phyloP scores from a whole-genome alignment of 805 yeast species.

The Candida maris region DNA sequence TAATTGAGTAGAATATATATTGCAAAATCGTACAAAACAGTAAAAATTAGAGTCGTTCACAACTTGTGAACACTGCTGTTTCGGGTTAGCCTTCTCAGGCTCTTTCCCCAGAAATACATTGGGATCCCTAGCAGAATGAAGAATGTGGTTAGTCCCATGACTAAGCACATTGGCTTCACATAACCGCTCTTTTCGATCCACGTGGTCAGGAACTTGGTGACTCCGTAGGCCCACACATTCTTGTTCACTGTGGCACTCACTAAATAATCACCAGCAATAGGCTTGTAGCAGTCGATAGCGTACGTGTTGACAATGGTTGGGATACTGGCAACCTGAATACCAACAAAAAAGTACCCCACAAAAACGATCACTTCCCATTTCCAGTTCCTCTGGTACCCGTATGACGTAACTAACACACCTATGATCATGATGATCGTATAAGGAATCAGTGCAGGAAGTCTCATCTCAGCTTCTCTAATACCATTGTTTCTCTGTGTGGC shows the following conservation, averaged over 20 bases:
- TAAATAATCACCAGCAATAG: constrained; percentile 16
- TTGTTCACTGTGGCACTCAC: constrained; percentile 16
- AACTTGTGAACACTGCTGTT: constrained; percentile 11
- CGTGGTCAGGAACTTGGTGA: constrained; percentile 11
- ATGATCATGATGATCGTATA: constrained; percentile 10
- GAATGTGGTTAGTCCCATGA: constrained; percentile 10
- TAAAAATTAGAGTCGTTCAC: not conserved
- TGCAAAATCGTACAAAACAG: not conserved
- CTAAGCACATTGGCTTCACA: constrained; percentile 10
- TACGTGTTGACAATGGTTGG: constrained; percentile 16
- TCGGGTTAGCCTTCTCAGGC: constrained; percentile 21
- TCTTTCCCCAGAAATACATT: constrained; percentile 19
- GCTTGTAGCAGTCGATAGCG: constrained; percentile 17
- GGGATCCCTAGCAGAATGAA: constrained; percentile 12
- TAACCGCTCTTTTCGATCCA: constrained; percentile 13
- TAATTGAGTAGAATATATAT: too few relatives aligned
- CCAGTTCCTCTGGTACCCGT: constrained; percentile 14
- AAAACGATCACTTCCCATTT: constrained; percentile 12
- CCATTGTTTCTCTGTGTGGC: constrained; percentile 9
- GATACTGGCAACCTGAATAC: constrained; percentile 13
- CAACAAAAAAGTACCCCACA: constrained; percentile 13
- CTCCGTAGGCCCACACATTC: constrained; percentile 16
- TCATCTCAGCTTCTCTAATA: constrained; percentile 11
- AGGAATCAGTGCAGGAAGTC: constrained; percentile 15
- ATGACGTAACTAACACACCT: constrained; percentile 9